Percentiles rank a stretch among this genome's conserved stretches.
Conservation (phyloP, 257 asterid species). For the Capsicum pubescens region DNA sequence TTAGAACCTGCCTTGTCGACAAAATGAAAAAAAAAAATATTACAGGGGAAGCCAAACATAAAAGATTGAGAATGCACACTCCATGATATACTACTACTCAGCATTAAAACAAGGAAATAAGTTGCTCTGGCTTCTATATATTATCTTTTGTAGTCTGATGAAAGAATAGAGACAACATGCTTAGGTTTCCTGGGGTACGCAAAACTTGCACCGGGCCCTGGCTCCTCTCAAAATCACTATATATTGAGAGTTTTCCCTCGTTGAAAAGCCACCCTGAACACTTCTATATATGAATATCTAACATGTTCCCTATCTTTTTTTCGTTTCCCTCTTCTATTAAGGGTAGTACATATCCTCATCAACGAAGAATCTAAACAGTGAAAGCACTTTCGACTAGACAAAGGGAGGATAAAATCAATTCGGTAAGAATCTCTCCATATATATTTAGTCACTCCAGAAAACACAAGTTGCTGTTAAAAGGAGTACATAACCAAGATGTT, state of each 20-base stretch:
- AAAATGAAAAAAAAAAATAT: neutral
- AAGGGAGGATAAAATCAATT: neutral
- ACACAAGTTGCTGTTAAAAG: slow-evolving; percentile 6
- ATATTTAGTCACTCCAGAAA: neutral
- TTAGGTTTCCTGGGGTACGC: neutral
- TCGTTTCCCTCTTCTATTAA: neutral
- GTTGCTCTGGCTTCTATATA: neutral
- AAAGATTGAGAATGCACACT: neutral
- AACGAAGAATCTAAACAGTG: neutral
- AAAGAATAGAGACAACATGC: neutral
- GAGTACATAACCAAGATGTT: slow-evolving; percentile 19
- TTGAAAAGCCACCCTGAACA: neutral
- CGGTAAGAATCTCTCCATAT: neutral
- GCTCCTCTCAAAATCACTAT: too few relatives aligned
- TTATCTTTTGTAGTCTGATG: neutral
- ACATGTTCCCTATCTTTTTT: neutral
- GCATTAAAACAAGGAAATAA: neutral
- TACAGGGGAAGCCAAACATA: neutral
- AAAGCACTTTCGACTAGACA: neutral
- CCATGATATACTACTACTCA: neutral
- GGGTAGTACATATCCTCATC: neutral
- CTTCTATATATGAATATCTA: neutral
- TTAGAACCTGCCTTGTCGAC: neutral
- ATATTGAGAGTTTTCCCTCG: too few relatives aligned
- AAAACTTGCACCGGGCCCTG: neutral